phyloP scores from a whole-genome alignment of 371 early-diverging fungal genomes.

The Mucor circinelloides region DNA sequence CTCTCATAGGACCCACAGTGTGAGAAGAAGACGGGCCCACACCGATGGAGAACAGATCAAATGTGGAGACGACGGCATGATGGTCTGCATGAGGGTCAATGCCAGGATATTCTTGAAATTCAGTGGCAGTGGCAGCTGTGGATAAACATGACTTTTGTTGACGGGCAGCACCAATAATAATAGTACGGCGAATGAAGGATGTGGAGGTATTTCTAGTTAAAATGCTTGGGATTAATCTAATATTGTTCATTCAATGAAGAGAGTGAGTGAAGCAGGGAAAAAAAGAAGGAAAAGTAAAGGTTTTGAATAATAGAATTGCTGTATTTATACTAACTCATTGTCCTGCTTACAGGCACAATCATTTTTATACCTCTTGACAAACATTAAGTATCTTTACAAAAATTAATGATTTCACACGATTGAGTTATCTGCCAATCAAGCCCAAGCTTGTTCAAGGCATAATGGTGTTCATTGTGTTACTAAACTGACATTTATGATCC shows the following conservation, averaged over 20 bases:
- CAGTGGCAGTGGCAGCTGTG: conserved; percentile 8
- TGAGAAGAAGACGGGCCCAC: conserved; percentile 92
- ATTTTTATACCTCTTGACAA: conserved; percentile 3
- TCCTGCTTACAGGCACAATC: neutral
- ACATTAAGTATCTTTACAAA: conserved; percentile 1
- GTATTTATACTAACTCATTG: conserved; percentile 3
- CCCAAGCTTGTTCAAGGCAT: neutral
- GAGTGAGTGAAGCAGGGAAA: neutral
- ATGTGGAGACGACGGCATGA: conserved; percentile 91
- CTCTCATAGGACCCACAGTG: conserved; percentile 95
- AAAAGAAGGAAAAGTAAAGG: neutral
- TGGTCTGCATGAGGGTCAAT: conserved; percentile 30
- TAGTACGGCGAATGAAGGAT: neutral
- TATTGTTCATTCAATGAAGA: neutral
- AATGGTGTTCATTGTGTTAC: neutral
- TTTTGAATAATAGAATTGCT: neutral
- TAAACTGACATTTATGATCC: too few species aligned
- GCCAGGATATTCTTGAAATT: neutral
- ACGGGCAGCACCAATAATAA: neutral
- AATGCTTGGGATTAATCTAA: conserved; percentile 1
- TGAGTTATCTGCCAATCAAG: neutral
- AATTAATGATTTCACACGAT: conserved; percentile 5
- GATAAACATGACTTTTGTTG: conserved; percentile 9
- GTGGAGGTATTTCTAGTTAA: neutral
- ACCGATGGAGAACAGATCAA: conserved; percentile 94